Conservation (phyloP, 73 alveolate genomes). For the Uronychia binucleata region DNA sequence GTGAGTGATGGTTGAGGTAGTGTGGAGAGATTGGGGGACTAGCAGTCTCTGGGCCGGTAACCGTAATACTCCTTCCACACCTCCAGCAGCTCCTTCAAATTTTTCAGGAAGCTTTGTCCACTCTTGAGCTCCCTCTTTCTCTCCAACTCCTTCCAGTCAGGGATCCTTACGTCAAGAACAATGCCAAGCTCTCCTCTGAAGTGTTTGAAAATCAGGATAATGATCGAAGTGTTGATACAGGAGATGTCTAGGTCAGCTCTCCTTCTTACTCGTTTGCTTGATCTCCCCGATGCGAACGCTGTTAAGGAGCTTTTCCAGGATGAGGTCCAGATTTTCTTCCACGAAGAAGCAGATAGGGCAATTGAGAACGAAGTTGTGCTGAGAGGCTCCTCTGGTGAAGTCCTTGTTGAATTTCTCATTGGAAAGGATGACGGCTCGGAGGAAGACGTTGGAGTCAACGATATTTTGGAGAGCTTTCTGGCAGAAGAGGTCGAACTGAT, state of each 20-base stretch:
- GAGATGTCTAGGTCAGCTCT: conserved; percentile 5
- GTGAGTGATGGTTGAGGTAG: no score
- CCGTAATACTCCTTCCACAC: conserved; percentile 65
- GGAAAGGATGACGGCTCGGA: conserved; percentile 59
- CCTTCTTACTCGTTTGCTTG: conserved; percentile 54
- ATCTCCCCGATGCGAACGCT: conserved; percentile 37
- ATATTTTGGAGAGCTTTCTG: conserved; percentile 45
- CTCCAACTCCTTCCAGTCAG: conserved; percentile 12
- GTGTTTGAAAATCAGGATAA: conserved; percentile 53
- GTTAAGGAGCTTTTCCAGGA: conserved; percentile 46
- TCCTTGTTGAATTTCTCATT: conserved; percentile 47
- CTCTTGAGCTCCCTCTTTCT: background rate
- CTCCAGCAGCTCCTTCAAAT: conserved; percentile 53
- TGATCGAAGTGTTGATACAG: conserved; percentile 64
- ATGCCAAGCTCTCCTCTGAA: conserved; percentile 36
- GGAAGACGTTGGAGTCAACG: conserved; percentile 73
- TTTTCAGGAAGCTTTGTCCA: no score
- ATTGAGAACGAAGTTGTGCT: conserved; percentile 48
- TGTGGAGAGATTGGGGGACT: no score
- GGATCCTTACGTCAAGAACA: conserved; percentile 39
- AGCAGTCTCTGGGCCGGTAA: conserved; percentile 65
- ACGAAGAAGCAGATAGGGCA: conserved; percentile 54
- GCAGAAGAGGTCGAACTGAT: conserved; percentile 58
- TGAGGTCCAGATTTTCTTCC: conserved; percentile 36
- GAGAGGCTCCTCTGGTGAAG: conserved; percentile 12